Evolutionary conservation across 257 asterid species (phyloP).

Genomic region (Leptodermis oblonga): DNA sequence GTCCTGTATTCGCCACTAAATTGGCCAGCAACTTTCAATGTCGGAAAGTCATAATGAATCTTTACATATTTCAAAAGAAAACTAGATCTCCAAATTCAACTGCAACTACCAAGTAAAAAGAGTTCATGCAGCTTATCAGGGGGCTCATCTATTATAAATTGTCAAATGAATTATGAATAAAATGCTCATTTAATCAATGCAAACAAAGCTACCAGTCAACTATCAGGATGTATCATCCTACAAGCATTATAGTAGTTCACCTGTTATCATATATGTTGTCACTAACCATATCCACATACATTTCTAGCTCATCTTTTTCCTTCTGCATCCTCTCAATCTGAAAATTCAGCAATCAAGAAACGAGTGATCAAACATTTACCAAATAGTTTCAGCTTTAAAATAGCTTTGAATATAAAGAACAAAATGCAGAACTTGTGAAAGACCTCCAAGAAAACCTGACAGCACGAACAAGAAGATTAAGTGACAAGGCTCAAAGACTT

Average conservation of each 20-base stretch:
- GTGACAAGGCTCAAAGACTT: conserved; percentile 26
- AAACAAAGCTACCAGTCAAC: conserved; percentile 9
- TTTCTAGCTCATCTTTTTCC: conserved; percentile 75
- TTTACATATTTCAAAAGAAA: background rate
- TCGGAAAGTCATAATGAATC: background rate
- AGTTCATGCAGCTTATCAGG: background rate
- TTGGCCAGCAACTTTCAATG: background rate
- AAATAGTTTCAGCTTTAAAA: background rate
- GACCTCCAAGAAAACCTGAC: background rate
- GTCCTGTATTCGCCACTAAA: background rate
- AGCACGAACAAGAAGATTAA: background rate
- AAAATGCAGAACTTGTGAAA: background rate
- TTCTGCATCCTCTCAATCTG: conserved; percentile 83
- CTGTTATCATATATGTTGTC: conserved; percentile 80
- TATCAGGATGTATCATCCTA: background rate
- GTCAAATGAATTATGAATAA: background rate
- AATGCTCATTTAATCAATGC: background rate
- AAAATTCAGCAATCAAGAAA: conserved; percentile 26
- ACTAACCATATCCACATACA: conserved; percentile 78
- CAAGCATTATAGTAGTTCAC: conserved; percentile 29
- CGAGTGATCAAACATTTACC: background rate
- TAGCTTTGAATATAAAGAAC: background rate
- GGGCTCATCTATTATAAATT: background rate
- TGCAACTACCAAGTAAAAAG: background rate
- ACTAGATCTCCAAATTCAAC: background rate